A percentile compares a stretch with the other conserved stretches of the same genome.
phyloP scores from a whole-genome alignment of 2,329 filamentous ascomycete genomes.

The Knufia fluminis region DNA sequence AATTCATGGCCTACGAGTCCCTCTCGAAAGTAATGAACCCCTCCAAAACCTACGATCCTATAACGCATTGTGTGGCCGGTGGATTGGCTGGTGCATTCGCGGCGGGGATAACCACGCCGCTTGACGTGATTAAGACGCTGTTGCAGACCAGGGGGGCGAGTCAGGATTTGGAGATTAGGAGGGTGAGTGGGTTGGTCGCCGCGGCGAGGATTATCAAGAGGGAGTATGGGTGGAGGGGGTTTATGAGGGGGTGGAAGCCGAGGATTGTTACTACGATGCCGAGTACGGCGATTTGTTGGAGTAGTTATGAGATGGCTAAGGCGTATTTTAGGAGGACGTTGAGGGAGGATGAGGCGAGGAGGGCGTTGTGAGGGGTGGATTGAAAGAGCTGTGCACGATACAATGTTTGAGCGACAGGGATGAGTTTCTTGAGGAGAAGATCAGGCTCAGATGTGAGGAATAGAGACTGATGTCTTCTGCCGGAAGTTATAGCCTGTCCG shows the following conservation, averaged over 20 bases:
- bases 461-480: too few relatives aligned
- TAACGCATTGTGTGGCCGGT: conserved; percentile 88
- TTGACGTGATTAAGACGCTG: conserved; percentile 98
- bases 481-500: too few relatives aligned
- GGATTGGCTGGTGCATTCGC: conserved; percentile 88
- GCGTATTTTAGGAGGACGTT: conserved; percentile 49
- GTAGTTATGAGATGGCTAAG: conserved; percentile 53
- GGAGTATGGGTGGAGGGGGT: conserved; percentile 75
- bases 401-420: too few relatives aligned
- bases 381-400: too few relatives aligned
- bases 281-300: conserved; percentile 99
- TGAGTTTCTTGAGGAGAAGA: too few relatives aligned
- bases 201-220: conserved; percentile 73
- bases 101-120: conserved; percentile 84
- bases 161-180: conserved; percentile 67
- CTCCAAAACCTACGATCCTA: conserved; percentile 66
- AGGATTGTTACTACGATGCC: conserved; percentile 95
- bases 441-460: too few relatives aligned
- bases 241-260: conserved; percentile 87
- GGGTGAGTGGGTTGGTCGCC: conserved; percentile 71
- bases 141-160: conserved; percentile 86
- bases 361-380: conserved; percentile 3
- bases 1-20: conserved; percentile 96
- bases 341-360: conserved; percentile 23
- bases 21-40: conserved; percentile 92